Base-by-base conservation (phyloP, 192 early-diverging fungal species). In the Coemansia sp. region DNA sequence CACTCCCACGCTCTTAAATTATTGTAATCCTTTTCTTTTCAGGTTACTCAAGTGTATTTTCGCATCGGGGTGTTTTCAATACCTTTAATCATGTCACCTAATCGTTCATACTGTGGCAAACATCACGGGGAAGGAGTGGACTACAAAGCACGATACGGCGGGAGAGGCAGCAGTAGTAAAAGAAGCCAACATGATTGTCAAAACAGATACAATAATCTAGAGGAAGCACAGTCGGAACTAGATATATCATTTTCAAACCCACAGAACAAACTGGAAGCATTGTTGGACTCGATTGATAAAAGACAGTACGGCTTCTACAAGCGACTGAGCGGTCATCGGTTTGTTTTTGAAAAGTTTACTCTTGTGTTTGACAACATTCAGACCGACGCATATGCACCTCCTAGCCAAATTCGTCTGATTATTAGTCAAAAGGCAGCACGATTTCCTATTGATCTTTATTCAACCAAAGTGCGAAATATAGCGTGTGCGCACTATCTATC, bases 381-480 rank as follows among this genome's bases (percentile, higher is more conserved):
- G 59, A 61, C 71, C 6, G 86, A 87, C 45, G 72, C 83, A 8
- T 87, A 69, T 60, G 86, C 86, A 13, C 76, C 86, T 2, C 84
- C 86, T 3, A 83, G 79, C 34, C 43, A 61, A 45, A 74, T 87
- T 7, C 70, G 86, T 3, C 58, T 85, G 4, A 63, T 60, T 6
- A 67, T 87, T 21, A 37, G 57, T 7, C 84, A 85, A 57, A 34
- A 39, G 0, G 31, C 34, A 9, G 77, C 77, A 1, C 46, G 49
- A 30, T 82, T 85, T 42, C 81, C 84, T 3, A 16, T 16, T 2
- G 13, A 46, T 15, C 61, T 70, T 30, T 81, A 59, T 39, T 61
- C 58, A 2, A 72, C 59, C 18, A 68, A 64, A 15, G 52, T 61
- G 25, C 77, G 83, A 3, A 53, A 57, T 8, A 48, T 75, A 2